Conservation (phyloP, 2,329 filamentous ascomycete genomes). For the Stagonosporopsis cucurbitacearum region DNA sequence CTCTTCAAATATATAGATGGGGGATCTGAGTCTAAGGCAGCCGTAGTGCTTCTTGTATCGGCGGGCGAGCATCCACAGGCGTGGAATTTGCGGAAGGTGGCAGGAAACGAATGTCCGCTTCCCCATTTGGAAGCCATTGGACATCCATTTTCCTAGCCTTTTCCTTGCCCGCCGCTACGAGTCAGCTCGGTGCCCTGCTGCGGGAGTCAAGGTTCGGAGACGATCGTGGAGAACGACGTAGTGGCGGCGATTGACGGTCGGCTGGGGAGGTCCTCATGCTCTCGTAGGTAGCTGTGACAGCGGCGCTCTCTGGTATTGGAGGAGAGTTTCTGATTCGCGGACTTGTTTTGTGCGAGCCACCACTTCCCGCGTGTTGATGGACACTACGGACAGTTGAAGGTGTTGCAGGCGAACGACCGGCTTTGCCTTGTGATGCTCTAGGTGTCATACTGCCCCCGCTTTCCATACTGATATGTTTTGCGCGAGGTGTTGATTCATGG, state of each 20-base stretch:
- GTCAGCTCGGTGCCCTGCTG: conserved; percentile 41
- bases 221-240: conserved; percentile 34
- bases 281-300: conserved; percentile 36
- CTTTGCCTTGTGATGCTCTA: conserved; percentile 37
- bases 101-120: conserved; percentile 44
- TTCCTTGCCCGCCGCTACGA: conserved; percentile 41
- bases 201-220: conserved; percentile 23
- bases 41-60: conserved; percentile 16
- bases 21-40: neutral
- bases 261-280: conserved; percentile 37
- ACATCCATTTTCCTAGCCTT: conserved; percentile 46
- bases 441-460: conserved; percentile 44
- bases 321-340: conserved; percentile 32
- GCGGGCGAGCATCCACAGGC: conserved; percentile 18
- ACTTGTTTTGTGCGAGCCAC: conserved; percentile 38
- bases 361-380: conserved; percentile 35
- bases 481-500: conserved; percentile 44
- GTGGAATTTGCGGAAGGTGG: conserved; percentile 34
- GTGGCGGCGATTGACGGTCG: conserved; percentile 41
- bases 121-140: conserved; percentile 43
- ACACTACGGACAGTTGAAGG: conserved; percentile 42
- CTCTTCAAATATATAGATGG: neutral
- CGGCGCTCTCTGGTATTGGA: conserved; percentile 40
- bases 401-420: conserved; percentile 41
- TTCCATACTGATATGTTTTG: conserved; percentile 38